phyloP scores from a whole-genome alignment of 2,329 filamentous ascomycete species.

The Ceratocystis smalleyi region DNA sequence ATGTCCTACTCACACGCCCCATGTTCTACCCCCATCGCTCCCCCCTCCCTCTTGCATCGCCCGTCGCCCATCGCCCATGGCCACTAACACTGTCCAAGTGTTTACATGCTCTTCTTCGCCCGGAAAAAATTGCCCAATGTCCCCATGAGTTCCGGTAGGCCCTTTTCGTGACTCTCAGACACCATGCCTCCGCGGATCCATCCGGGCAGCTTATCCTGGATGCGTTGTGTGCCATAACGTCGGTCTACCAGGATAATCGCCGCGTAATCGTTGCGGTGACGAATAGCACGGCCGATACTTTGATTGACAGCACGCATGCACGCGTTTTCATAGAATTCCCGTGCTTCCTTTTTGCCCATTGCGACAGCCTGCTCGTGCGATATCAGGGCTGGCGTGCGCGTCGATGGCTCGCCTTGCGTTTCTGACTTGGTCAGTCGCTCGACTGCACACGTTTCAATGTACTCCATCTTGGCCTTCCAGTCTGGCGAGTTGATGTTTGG shows the following conservation, averaged over 20 bases:
- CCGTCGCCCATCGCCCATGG: not conserved
- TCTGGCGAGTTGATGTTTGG: conserved; percentile 79
- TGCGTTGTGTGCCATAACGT: conserved; percentile 58
- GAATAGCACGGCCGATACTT: conserved; percentile 81
- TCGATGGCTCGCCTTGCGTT: not conserved
- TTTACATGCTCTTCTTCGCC: conserved; percentile 27
- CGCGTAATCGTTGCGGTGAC: conserved; percentile 78
- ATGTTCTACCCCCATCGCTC: not conserved
- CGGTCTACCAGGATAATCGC: conserved; percentile 73
- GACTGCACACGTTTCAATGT: conserved; percentile 46
- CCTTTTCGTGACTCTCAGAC: conserved; percentile 32
- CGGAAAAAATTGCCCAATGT: conserved; percentile 43
- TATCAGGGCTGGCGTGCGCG: not conserved
- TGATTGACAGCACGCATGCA: conserved; percentile 98
- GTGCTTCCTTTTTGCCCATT: conserved; percentile 40
- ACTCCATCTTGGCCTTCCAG: conserved; percentile 83
- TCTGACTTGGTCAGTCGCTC: conserved; percentile 14
- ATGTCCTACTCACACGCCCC: not conserved
- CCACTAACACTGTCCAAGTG: not conserved
- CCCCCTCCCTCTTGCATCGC: not conserved
- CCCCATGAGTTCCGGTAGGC: conserved; percentile 44
- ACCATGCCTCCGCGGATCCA: conserved; percentile 70
- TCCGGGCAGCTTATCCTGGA: conserved; percentile 63
- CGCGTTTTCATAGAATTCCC: conserved; percentile 82
- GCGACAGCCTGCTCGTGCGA: conserved; percentile 20